These are phyloP conservation scores for Suillus decipiens DNA, from an alignment of 768 basidiomycete species.

Conservation along the genomic window DNA sequence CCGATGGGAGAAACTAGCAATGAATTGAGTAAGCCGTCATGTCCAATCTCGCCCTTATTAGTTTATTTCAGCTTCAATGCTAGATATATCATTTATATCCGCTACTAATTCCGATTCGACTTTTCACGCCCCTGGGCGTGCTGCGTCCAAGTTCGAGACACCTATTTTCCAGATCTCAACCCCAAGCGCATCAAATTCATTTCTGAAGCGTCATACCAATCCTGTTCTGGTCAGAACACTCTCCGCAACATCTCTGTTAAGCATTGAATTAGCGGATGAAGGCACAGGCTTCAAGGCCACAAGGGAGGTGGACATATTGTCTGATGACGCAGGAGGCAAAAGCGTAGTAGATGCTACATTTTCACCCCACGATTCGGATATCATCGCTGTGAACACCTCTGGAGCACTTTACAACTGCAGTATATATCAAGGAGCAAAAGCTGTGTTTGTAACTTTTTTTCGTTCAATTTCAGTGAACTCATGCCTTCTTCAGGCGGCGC, in stretches of 20 bases:
- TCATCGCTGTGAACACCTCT: constrained; percentile 47
- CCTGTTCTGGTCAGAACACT: constrained; percentile 47
- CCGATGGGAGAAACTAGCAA: constrained; percentile 61
- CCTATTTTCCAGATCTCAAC: constrained; percentile 66
- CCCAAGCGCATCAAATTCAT: constrained; percentile 25
- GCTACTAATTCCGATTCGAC: constrained; percentile 30
- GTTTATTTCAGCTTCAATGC: constrained; percentile 12
- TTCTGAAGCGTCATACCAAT: constrained; percentile 18
- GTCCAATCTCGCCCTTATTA: not conserved
- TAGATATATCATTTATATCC: constrained; percentile 48
- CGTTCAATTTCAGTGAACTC: constrained; percentile 1
- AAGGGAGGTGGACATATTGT: constrained; percentile 41
- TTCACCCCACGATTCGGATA: constrained; percentile 31
- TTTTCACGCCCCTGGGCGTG: constrained; percentile 43
- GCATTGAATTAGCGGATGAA: constrained; percentile 22
- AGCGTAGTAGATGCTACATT: constrained; percentile 51
- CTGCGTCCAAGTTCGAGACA: constrained; percentile 55
- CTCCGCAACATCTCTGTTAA: constrained; percentile 43
- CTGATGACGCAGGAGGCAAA: constrained; percentile 42
- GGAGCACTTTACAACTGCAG: constrained; percentile 55
- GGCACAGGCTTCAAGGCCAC: constrained; percentile 21
- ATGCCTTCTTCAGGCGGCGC: constrained; percentile 21
- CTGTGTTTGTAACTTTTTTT: constrained; percentile 41
- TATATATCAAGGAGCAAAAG: constrained; percentile 36
- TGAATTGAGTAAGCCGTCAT: constrained; percentile 56